phyloP scores from a whole-genome alignment of 164 flowering plant genomes.

The Chimonanthus salicifolius region DNA sequence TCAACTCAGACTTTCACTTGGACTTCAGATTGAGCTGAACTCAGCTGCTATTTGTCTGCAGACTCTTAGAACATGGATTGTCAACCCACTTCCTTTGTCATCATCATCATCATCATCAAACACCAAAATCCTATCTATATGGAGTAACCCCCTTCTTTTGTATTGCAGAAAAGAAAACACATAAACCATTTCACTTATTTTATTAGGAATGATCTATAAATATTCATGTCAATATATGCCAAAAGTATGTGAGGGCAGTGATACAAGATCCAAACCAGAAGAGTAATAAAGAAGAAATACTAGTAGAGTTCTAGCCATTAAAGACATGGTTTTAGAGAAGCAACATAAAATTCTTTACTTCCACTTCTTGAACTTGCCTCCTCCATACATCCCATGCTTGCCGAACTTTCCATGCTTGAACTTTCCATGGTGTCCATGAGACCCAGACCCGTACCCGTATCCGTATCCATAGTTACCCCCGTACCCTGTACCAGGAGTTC shows the following conservation, averaged over 20 bases:
- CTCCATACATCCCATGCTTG: constrained; percentile 33
- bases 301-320: neutral
- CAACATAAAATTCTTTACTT: constrained; percentile 29
- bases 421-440: constrained; percentile 18
- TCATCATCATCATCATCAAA: too few species aligned
- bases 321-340: too few species aligned
- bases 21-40: too few species aligned
- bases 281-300: neutral
- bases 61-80: too few species aligned
- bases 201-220: too few species aligned
- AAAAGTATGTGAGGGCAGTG: neutral
- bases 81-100: too few species aligned
- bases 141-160: too few species aligned
- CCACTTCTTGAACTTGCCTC: constrained; percentile 60
- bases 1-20: too few species aligned
- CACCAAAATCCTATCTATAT: too few species aligned
- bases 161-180: too few species aligned
- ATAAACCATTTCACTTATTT: neutral
- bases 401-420: constrained; percentile 27
- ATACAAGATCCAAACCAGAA: neutral
- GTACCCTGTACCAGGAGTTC: constrained; percentile 2
- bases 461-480: neutral
- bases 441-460: constrained; percentile 2
- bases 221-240: neutral
- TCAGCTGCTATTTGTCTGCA: too few species aligned